Base-by-base conservation (phyloP, 352 stramenopile species). In the Globisporangium irregulare region DNA sequence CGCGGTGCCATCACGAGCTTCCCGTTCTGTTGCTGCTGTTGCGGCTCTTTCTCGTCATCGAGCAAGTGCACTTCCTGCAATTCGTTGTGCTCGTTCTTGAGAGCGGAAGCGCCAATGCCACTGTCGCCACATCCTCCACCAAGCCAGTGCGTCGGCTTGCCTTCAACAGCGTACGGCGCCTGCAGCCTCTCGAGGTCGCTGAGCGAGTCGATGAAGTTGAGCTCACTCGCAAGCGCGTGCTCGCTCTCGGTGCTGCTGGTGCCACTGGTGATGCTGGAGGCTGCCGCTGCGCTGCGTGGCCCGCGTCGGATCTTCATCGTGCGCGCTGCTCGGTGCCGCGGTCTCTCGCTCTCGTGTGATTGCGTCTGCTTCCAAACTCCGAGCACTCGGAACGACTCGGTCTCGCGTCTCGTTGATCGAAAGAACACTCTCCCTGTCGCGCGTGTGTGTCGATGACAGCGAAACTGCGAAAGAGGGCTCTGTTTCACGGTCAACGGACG, bases 151-250 rank as follows among this genome's bases (percentile, higher is more conserved):
- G 24, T 36, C 34, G 12, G 22, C 36, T 64, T 53, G 36, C 24
- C 29, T 14, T 54, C 22, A 1, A 34, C 41, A 8, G 34, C 25
- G 14, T 48, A 34, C 2, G 34, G 6, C 14, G 57, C 22, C 20
- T 62, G 57, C n/a, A 62, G 57, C 5, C 32, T 9, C n/a, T 64
- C 58, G 38, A 64, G 24, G 58, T 64, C 58, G 58, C 58, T 64
- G 15, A 64, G 36, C 58, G 58, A 50, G 58, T 64, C 58, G 22
- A 64, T 53, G 22, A 62, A 62, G 27, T 59, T 41, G 25, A 59
- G 54, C 4, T 59, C 54, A 27, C 27, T 14, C 14, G 54, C 54
- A 20, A 59, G 54, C 54, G 54, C 54, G 5, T 59, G 54, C 2
- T 59, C 54, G 54, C 54, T 59, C 54, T 59, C 54, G 54, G 27